Conservation (phyloP, 2,329 filamentous ascomycete species). For the Exophiala calicioides region DNA sequence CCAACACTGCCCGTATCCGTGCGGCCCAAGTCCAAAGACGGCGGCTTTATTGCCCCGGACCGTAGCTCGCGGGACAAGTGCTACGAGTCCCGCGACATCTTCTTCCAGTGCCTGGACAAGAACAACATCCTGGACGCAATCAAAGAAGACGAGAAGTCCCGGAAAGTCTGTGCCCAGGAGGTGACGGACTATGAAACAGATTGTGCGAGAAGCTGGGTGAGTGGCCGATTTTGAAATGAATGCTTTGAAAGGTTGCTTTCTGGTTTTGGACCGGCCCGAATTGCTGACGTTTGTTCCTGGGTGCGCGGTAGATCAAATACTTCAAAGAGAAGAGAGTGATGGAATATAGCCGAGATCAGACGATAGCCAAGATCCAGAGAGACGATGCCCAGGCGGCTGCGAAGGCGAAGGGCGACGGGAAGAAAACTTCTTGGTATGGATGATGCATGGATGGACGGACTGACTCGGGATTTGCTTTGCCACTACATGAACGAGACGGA, state of each 20-base stretch:
- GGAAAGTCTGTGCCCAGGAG: constrained; percentile 61
- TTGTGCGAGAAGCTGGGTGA: constrained; percentile 87
- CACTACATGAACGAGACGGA: background rate
- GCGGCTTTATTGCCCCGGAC: constrained; percentile 76
- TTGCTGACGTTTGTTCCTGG: constrained; percentile 7
- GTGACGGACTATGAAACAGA: constrained; percentile 73
- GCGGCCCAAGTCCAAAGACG: constrained; percentile 53
- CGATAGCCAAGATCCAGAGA: constrained; percentile 71
- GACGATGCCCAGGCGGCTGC: constrained; percentile 69
- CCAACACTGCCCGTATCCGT: constrained; percentile 34
- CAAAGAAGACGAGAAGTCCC: constrained; percentile 56
- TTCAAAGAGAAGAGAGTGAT: constrained; percentile 97
- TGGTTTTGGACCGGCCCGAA: too few species aligned
- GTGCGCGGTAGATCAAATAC: constrained; percentile 76
- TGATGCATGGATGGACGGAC: constrained; percentile 10
- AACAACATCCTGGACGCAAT: constrained; percentile 78
- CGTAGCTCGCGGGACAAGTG: constrained; percentile 78
- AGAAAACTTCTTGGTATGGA: constrained; percentile 33
- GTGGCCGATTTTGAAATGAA: too few species aligned
- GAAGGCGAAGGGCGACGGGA: constrained; percentile 43
- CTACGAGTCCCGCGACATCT: constrained; percentile 86
- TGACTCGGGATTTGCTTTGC: background rate
- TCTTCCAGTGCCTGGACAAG: constrained; percentile 84
- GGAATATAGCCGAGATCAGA: constrained; percentile 81
- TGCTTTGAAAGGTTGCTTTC: too few species aligned